A percentile compares a stretch with the other conserved stretches of the same genome.
phyloP scores from a whole-genome alignment of 805 yeast genomes.

The Yamadazyma akitaensis region DNA sequence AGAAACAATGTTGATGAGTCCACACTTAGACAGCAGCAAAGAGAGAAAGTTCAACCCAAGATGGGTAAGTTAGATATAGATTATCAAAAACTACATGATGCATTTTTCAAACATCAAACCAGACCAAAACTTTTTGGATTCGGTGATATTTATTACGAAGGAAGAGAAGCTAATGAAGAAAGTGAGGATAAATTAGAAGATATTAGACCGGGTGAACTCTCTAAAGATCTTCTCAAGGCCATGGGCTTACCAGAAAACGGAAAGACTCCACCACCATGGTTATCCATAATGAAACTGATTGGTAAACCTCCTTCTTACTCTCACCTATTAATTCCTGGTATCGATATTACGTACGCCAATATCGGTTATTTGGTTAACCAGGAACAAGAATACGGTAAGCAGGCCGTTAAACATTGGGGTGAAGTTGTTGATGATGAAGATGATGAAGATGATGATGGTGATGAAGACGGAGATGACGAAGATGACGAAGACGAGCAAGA shows the following conservation, averaged over 20 bases:
- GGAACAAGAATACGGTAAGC: conserved; percentile 13
- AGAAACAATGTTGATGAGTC: conserved; percentile 60
- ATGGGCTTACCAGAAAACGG: conserved; percentile 58
- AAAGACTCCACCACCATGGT: conserved; percentile 71
- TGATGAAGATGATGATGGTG: conserved; percentile 57
- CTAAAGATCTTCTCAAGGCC: conserved; percentile 61
- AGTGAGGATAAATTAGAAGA: conserved; percentile 28
- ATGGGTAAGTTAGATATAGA: conserved; percentile 85
- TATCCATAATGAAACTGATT: conserved; percentile 55
- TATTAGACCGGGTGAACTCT: conserved; percentile 65
- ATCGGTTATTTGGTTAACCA: conserved; percentile 26
- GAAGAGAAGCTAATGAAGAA: conserved; percentile 53
- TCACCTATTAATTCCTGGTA: conserved; percentile 52
- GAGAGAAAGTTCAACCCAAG: conserved; percentile 87
- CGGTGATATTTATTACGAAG: conserved; percentile 83
- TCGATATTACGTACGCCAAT: conserved; percentile 35
- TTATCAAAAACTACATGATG: conserved; percentile 75
- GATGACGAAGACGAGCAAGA: conserved; percentile 40
- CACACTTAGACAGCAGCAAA: conserved; percentile 64
- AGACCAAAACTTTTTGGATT: conserved; percentile 64
- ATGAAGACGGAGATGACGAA: conserved; percentile 41
- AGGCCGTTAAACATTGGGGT: conserved; percentile 30
- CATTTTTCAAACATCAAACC: conserved; percentile 78
- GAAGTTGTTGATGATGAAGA: conserved; percentile 35
- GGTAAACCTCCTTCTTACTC: conserved; percentile 89